These are phyloP conservation scores for Rhynchosporium graminicola DNA, from an alignment of 2,329 filamentous ascomycete species.

Conservation along the genomic window DNA sequence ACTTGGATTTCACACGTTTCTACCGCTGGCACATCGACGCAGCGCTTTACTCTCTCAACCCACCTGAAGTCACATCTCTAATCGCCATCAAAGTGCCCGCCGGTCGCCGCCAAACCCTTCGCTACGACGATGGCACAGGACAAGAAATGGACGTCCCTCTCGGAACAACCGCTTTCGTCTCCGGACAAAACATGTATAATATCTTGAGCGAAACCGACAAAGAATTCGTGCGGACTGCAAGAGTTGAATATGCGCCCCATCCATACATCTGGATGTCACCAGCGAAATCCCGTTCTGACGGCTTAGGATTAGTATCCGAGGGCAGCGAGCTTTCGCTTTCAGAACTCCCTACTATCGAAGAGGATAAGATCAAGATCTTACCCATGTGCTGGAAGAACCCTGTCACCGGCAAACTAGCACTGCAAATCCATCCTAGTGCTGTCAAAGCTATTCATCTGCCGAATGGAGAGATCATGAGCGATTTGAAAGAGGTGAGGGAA, in stretches of 20 bases:
- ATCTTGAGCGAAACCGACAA: conserved; percentile 65
- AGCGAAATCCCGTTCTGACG: conserved; percentile 66
- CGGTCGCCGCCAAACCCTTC: conserved; percentile 64
- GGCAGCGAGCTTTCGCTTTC: conserved; percentile 59
- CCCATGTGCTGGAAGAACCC: conserved; percentile 81
- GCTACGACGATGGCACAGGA: conserved; percentile 71
- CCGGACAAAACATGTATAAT: conserved; percentile 70
- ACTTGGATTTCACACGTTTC: conserved; percentile 59
- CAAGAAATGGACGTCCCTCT: conserved; percentile 69
- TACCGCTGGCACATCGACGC: conserved; percentile 84
- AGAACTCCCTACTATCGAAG: conserved; percentile 65
- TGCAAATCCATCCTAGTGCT: conserved; percentile 75
- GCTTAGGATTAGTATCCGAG: conserved; percentile 71
- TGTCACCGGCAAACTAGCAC: conserved; percentile 64
- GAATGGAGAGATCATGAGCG: conserved; percentile 68
- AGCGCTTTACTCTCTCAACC: conserved; percentile 73
- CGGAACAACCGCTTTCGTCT: conserved; percentile 76
- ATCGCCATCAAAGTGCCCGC: conserved; percentile 72
- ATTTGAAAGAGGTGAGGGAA: conserved; percentile 65
- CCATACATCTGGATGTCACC: conserved; percentile 81
- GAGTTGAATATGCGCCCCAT: conserved; percentile 74
- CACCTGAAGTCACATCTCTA: conserved; percentile 71
- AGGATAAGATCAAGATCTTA: conserved; percentile 67
- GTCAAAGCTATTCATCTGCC: conserved; percentile 67
- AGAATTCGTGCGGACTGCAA: conserved; percentile 65